Conservation (phyloP, 306 rosid genomes). For the Purshia tridentata region DNA sequence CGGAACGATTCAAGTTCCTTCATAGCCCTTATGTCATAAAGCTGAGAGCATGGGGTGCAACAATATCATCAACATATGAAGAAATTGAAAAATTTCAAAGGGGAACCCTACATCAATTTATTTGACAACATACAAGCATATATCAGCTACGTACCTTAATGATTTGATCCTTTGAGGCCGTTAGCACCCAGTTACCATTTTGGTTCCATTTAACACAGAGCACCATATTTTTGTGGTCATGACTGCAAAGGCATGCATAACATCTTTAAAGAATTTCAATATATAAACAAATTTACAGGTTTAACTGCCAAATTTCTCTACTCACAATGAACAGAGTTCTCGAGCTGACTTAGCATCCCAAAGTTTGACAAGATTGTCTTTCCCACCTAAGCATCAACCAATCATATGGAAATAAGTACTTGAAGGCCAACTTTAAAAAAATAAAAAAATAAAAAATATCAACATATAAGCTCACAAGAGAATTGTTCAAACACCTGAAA, state of each 20-base stretch:
- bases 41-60: slow-evolving; percentile 48
- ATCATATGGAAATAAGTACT: slow-evolving; percentile 27
- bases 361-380: slow-evolving; percentile 93
- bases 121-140: background rate
- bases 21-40: slow-evolving; percentile 96
- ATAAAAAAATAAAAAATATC: slow-evolving; percentile 14
- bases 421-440: background rate
- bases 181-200: slow-evolving; percentile 88
- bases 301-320: slow-evolving; percentile 30
- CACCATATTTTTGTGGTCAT: slow-evolving; percentile 90
- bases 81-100: background rate
- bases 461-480: slow-evolving; percentile 21
- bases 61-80: slow-evolving; percentile 11
- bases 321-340: slow-evolving; percentile 95
- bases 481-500: slow-evolving; percentile 65
- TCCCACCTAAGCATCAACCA: slow-evolving; percentile 64
- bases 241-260: slow-evolving; percentile 59
- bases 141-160: slow-evolving; percentile 55
- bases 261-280: slow-evolving; percentile 15
- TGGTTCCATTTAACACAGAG: slow-evolving; percentile 89
- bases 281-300: slow-evolving; percentile 7
- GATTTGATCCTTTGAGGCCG: slow-evolving; percentile 90
- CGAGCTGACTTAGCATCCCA: slow-evolving; percentile 94
- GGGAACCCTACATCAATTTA: slow-evolving; percentile 3
- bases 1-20: slow-evolving; percentile 99